Conservation (phyloP, 306 rosid species). For the Citrullus amarus region DNA sequence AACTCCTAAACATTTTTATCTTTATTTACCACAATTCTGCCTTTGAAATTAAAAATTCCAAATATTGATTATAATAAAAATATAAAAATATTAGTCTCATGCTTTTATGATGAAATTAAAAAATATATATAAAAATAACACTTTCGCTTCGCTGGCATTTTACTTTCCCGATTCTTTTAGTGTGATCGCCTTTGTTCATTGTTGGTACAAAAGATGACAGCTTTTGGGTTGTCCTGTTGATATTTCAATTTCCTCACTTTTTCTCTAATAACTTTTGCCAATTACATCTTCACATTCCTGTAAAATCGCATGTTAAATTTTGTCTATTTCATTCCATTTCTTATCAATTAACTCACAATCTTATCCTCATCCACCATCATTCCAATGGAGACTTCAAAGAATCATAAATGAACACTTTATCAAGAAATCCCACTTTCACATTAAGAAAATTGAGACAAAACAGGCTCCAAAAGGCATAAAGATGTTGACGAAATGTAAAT, state of each 20-base stretch:
- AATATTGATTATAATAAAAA: too few relatives aligned
- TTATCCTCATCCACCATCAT: neutral
- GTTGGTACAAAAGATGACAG: neutral
- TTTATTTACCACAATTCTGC: too few relatives aligned
- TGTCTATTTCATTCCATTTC: neutral
- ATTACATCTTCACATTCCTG: neutral
- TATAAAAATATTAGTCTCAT: too few relatives aligned
- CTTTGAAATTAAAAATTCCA: too few relatives aligned
- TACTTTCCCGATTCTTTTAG: neutral
- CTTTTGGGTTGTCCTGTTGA: neutral
- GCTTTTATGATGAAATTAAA: too few relatives aligned
- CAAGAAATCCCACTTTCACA: neutral
- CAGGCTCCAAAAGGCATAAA: neutral
- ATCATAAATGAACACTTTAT: neutral
- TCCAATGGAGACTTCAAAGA: neutral
- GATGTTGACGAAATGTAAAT: neutral
- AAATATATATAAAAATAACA: too few relatives aligned
- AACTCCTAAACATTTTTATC: too few relatives aligned
- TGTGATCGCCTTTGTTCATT: neutral
- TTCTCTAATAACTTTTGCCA: neutral
- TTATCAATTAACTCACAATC: neutral
- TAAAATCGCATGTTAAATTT: neutral
- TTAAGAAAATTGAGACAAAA: neutral
- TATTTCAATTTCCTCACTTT: neutral
- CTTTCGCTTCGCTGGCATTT: neutral